A percentile compares a stretch with the other conserved stretches of the same genome.
phyloP scores from a whole-genome alignment of 1,284 basidiomycete species.

The Mycosarcoma maydis region DNA sequence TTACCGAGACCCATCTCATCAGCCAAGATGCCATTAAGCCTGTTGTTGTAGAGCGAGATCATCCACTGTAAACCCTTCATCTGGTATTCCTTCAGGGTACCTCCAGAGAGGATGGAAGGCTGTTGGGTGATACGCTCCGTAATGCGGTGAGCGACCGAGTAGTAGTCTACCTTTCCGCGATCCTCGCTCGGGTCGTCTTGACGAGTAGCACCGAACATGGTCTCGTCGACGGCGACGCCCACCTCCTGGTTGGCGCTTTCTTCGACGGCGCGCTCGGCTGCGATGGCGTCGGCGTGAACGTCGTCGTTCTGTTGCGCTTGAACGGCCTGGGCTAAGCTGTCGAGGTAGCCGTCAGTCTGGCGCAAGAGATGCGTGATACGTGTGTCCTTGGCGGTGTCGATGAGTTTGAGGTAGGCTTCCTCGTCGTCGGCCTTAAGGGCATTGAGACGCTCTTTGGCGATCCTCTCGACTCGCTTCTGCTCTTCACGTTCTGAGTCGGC shows the following conservation, averaged over 20 bases:
- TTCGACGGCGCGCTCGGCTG: conserved; percentile 52
- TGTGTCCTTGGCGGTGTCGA: conserved; percentile 98
- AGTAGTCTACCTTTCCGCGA: conserved; percentile 85
- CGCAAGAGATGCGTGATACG: conserved; percentile 95
- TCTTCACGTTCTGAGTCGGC: conserved; percentile 71
- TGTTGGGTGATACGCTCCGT: conserved; percentile 88
- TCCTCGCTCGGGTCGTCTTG: conserved; percentile 74
- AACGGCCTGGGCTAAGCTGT: conserved; percentile 93
- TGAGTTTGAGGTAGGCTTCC: conserved; percentile 98
- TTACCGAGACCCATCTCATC: conserved; percentile 68
- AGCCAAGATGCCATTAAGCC: conserved; percentile 66
- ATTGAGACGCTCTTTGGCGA: conserved; percentile 97
- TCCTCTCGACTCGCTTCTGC: conserved; percentile 82
- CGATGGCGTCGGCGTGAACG: conserved; percentile 63
- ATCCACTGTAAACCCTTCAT: conserved; percentile 67
- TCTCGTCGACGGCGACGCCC: conserved; percentile 76
- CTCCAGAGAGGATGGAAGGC: conserved; percentile 78
- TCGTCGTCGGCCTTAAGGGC: conserved; percentile 98
- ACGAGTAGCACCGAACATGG: conserved; percentile 86
- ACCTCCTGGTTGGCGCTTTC: conserved; percentile 58
- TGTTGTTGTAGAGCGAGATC: conserved; percentile 67
- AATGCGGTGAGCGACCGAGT: conserved; percentile 92
- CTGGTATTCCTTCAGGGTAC: conserved; percentile 66
- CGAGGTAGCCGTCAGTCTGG: conserved; percentile 94
- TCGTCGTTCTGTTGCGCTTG: conserved; percentile 89